Conservation (phyloP, 176 grass and related monocot species). For the Bromus sterilis region DNA sequence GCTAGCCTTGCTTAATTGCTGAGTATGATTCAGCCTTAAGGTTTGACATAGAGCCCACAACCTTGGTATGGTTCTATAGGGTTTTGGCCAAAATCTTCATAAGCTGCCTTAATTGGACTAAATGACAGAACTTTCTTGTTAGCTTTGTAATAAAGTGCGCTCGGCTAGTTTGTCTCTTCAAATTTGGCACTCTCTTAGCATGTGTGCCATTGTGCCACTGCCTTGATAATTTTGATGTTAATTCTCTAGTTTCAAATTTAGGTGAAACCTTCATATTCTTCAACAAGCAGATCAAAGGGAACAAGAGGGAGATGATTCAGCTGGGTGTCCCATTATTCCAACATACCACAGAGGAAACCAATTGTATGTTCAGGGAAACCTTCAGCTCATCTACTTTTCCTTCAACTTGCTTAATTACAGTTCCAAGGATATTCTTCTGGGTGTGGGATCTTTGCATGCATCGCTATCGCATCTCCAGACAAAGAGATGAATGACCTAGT, state of each 20-base stretch:
- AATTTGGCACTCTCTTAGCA: background rate
- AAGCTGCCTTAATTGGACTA: slow-evolving; percentile 19
- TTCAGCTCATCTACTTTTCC: background rate
- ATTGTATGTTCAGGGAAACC: slow-evolving; percentile 53
- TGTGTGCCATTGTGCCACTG: background rate
- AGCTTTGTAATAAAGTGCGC: background rate
- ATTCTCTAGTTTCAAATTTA: slow-evolving; percentile 35
- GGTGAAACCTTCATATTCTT: slow-evolving; percentile 99
- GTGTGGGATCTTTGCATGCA: slow-evolving; percentile 19
- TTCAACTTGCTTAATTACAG: background rate
- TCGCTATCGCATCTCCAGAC: slow-evolving; percentile 3
- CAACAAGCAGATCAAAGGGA: slow-evolving; percentile 97
- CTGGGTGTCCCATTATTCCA: slow-evolving; percentile 88
- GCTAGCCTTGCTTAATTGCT: background rate
- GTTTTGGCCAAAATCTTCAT: slow-evolving; percentile 10
- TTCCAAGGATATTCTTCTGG: slow-evolving; percentile 30
- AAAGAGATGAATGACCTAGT: slow-evolving; percentile 12
- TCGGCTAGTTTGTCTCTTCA: background rate
- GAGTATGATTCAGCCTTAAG: background rate
- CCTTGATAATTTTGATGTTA: background rate
- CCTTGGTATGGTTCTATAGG: background rate
- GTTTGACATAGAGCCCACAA: slow-evolving; percentile 11
- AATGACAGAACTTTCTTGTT: background rate
- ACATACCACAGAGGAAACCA: slow-evolving; percentile 77
- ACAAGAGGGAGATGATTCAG: slow-evolving; percentile 99